Conservation (phyloP, 768 basidiomycete genomes). For the Austroboletus eburneus region DNA sequence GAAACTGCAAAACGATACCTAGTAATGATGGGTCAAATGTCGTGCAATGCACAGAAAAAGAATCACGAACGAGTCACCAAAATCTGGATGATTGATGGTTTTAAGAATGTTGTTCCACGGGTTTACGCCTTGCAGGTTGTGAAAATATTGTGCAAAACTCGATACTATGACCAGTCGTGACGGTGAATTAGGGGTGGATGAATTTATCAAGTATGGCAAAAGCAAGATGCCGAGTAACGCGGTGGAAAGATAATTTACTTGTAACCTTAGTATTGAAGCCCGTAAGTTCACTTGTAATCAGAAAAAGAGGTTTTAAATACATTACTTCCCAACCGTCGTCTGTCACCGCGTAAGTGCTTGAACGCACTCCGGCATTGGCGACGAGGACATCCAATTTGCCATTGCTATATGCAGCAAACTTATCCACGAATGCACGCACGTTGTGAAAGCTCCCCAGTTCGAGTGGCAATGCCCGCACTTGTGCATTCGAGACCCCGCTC, state of each 20-base stretch:
- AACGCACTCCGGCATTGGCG: conserved; percentile 26
- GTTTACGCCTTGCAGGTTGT: too few relatives aligned
- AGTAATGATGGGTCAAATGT: too few relatives aligned
- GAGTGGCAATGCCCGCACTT: conserved; percentile 29
- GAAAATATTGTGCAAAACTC: too few relatives aligned
- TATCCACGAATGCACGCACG: conserved; percentile 29
- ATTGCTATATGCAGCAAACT: conserved; percentile 22
- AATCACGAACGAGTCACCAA: too few relatives aligned
- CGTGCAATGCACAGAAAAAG: too few relatives aligned
- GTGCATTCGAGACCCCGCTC: background rate
- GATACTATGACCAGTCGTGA: background rate
- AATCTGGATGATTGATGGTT: too few relatives aligned
- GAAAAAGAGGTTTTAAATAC: conserved; percentile 22
- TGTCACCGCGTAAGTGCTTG: conserved; percentile 22
- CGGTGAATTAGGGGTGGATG: background rate
- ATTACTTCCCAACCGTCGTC: conserved; percentile 43
- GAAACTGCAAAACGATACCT: too few relatives aligned
- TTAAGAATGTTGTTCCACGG: too few relatives aligned
- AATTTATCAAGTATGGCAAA: background rate
- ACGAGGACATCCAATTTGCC: conserved; percentile 28
- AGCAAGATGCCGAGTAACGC: background rate
- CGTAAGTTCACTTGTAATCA: background rate
- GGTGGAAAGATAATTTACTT: background rate
- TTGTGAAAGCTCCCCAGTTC: conserved; percentile 33
- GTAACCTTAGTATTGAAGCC: background rate